Conservation (phyloP, 2,329 filamentous ascomycete species). For the Hymenoscyphus repandus region DNA sequence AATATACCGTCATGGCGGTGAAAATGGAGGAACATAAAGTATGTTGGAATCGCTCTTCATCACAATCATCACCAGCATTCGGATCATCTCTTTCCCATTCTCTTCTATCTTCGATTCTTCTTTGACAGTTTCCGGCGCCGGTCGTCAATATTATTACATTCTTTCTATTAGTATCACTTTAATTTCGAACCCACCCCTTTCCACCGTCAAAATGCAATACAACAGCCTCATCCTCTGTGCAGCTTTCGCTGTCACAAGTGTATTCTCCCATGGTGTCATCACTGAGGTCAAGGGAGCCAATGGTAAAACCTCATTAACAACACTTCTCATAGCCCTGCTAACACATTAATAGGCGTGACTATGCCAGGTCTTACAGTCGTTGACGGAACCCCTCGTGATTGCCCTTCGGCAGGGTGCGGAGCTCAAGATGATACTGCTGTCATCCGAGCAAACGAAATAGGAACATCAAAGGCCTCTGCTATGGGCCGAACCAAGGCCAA, state of each 20-base stretch:
- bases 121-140: neutral
- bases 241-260: constrained; percentile 37
- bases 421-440: constrained; percentile 65
- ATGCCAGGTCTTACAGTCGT: constrained; percentile 60
- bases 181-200: constrained; percentile 1
- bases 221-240: constrained; percentile 38
- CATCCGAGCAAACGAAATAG: constrained; percentile 57
- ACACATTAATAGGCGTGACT: constrained; percentile 35
- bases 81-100: neutral
- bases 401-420: constrained; percentile 54
- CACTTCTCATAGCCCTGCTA: neutral
- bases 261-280: constrained; percentile 52
- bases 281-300: constrained; percentile 52
- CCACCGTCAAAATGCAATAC: constrained; percentile 37
- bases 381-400: constrained; percentile 65
- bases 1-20: neutral
- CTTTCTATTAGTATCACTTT: neutral
- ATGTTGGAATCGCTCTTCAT: neutral
- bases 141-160: neutral
- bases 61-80: neutral
- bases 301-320: constrained; percentile 29
- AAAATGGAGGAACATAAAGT: neutral
- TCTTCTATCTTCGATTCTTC: neutral
- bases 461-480: constrained; percentile 47
- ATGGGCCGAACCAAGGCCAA: constrained; percentile 56